These are phyloP conservation scores for Globisporangium nodosum DNA, from an alignment of 352 stramenopile species.

Conservation along the genomic window DNA sequence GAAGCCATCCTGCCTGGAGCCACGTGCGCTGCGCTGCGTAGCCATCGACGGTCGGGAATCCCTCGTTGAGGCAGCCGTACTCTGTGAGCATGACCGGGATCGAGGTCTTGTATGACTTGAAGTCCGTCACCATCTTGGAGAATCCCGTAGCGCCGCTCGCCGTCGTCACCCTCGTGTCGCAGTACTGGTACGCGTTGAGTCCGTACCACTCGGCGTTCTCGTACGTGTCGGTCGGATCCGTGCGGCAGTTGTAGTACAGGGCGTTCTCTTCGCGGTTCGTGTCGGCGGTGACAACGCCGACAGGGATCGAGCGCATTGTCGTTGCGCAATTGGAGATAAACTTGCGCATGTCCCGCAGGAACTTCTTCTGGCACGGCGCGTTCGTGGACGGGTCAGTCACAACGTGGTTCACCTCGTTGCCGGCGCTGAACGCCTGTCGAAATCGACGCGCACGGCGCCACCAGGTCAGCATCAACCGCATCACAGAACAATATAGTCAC, in stretches of 20 bases:
- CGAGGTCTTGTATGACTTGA: conserved; percentile 43
- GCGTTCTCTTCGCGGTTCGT: conserved; percentile 55
- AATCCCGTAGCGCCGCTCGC: conserved; percentile 44
- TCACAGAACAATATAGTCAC: too few species aligned
- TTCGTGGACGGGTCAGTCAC: conserved; percentile 35
- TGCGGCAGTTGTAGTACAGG: conserved; percentile 86
- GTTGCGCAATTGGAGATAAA: conserved; percentile 47
- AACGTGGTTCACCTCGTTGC: conserved; percentile 81
- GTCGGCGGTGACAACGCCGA: conserved; percentile 73
- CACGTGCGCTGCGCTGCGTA: conserved; percentile 69
- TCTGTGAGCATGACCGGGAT: conserved; percentile 81
- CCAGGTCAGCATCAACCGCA: background rate
- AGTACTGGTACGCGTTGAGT: conserved; percentile 85
- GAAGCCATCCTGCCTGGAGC: conserved; percentile 54
- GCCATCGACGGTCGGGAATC: conserved; percentile 44
- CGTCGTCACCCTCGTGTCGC: conserved; percentile 31
- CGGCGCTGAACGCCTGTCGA: conserved; percentile 45
- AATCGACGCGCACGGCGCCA: conserved; percentile 76
- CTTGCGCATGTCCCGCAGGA: conserved; percentile 75
- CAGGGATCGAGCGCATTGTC: conserved; percentile 63
- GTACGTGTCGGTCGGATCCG: conserved; percentile 52
- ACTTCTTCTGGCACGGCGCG: conserved; percentile 87
- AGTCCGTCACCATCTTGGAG: conserved; percentile 49
- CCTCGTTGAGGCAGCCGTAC: conserved; percentile 64
- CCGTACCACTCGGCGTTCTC: conserved; percentile 85